Conservation (phyloP, 2,329 filamentous ascomycete genomes). For the Didymella pomorum region DNA sequence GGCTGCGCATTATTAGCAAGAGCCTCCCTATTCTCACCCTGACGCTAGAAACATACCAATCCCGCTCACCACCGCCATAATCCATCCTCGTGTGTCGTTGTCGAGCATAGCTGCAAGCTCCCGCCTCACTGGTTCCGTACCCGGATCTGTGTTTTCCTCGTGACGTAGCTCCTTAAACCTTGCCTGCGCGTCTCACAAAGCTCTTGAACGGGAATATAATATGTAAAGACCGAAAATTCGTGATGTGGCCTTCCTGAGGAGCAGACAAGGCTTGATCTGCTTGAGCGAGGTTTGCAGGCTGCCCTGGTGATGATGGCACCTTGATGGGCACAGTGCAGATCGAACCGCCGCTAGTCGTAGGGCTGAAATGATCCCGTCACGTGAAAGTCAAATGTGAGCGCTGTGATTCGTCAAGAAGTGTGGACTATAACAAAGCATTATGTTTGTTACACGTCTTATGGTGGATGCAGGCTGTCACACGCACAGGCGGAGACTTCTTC, state of each 20-base stretch:
- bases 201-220: background rate
- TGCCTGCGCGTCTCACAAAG: slow-evolving; percentile 5
- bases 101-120: slow-evolving; percentile 34
- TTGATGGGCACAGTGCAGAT: slow-evolving; percentile 30
- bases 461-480: background rate
- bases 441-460: slow-evolving; percentile 3
- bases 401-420: slow-evolving; percentile 5
- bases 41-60: slow-evolving; percentile 69
- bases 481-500: background rate
- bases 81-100: slow-evolving; percentile 86
- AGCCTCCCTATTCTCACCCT: too few relatives aligned
- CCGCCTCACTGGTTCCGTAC: slow-evolving; percentile 9
- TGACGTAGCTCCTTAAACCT: slow-evolving; percentile 32
- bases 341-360: slow-evolving; percentile 10
- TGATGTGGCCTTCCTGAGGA: background rate
- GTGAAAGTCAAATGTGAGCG: slow-evolving; percentile 2
- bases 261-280: background rate
- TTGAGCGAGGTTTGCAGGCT: slow-evolving; percentile 1
- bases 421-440: background rate
- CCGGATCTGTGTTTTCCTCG: slow-evolving; percentile 31
- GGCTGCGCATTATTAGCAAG: slow-evolving; percentile 37
- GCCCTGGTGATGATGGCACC: slow-evolving; percentile 20
- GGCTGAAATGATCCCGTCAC: slow-evolving; percentile 16
- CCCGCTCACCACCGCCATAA: slow-evolving; percentile 85
- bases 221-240: background rate